Evolutionary conservation across 2,329 filamentous ascomycete species (phyloP), one percentile per base, ranked within the genome.

Genomic region (Apiospora hydei): DNA sequence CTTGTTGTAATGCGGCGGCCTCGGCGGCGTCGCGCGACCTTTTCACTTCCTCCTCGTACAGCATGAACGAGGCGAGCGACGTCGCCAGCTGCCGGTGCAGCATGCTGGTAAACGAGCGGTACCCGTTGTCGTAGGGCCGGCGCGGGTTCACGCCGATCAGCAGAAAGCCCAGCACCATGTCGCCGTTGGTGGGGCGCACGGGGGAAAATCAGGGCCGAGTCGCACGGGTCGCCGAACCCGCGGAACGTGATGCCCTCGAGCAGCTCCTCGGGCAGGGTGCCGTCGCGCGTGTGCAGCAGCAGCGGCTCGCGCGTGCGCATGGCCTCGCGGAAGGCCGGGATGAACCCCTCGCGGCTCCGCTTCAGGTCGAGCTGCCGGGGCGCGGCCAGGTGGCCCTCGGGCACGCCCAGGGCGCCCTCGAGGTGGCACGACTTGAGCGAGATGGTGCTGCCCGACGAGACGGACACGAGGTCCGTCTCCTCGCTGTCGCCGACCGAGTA

Each of bases 11-110:
- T 0, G 80, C 80, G 0, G 81, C 81, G 0, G 80, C 77, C 67
- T 82, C 82, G 2, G 78, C 81, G 0, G 79, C 80, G 38, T 83
- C 79, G 3, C 79, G 73, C 7, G 77, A 88, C 69, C 88, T 83
- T 24, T 86, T 83, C 8, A 91, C 90, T 74, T 92, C 90, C 72
- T 91, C 89, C 77, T 91, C 89, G 69, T 91, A 91, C 0, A 92
- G 81, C 0, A 92, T 89, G 0, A 91, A 88, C 0, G 90, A 91
- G 2, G 90, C 90, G 30, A 92, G 80, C 0, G 89, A 91, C 0
- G 89, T 91, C 0, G 88, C 89, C 2, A 92, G 81, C 77, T 82
- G 91, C 16, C 81, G 77, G 67, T 82, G 83, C 0, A 85, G 74
- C 69, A 83, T 76, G 30, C 76, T 85, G 2, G 91, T 82, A 73